Conservation (phyloP, 1,284 basidiomycete genomes). For the Sanghuangporus sanghuang region DNA sequence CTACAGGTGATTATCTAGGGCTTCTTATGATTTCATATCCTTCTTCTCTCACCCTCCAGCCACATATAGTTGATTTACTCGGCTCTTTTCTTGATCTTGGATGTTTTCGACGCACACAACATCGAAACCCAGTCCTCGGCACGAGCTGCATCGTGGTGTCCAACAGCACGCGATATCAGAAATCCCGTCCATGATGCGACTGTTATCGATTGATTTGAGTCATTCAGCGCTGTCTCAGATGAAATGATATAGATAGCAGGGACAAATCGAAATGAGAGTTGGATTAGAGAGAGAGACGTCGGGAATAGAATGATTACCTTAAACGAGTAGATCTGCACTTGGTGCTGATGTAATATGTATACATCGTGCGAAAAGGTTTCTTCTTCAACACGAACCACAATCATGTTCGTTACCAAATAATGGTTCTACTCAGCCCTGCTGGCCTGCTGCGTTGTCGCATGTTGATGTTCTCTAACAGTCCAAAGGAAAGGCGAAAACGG, state of each 20-base stretch:
- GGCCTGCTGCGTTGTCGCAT: constrained; percentile 3
- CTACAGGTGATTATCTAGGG: not conserved
- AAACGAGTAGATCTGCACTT: not conserved
- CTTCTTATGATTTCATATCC: too few relatives aligned
- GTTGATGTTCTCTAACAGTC: not conserved
- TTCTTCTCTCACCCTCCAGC: too few relatives aligned
- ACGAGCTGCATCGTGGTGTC: not conserved
- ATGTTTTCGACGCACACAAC: too few relatives aligned
- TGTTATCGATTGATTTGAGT: not conserved
- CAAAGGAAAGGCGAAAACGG: not conserved
- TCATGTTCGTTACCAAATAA: constrained; percentile 2
- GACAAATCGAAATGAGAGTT: not conserved
- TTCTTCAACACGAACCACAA: not conserved
- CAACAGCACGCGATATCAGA: not conserved
- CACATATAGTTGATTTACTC: too few relatives aligned
- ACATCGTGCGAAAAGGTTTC: not conserved
- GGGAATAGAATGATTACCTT: not conserved
- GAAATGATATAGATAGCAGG: not conserved
- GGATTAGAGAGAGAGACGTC: not conserved
- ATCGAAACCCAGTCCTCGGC: not conserved
- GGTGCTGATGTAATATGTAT: not conserved
- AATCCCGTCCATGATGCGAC: not conserved
- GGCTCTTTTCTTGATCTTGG: too few relatives aligned
- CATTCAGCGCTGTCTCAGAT: not conserved
- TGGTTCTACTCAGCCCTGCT: not conserved